A percentile compares a stretch with the other conserved stretches of the same genome.
Conservation (phyloP, 176 grass and related monocot genomes). For the Cocos nucifera region DNA sequence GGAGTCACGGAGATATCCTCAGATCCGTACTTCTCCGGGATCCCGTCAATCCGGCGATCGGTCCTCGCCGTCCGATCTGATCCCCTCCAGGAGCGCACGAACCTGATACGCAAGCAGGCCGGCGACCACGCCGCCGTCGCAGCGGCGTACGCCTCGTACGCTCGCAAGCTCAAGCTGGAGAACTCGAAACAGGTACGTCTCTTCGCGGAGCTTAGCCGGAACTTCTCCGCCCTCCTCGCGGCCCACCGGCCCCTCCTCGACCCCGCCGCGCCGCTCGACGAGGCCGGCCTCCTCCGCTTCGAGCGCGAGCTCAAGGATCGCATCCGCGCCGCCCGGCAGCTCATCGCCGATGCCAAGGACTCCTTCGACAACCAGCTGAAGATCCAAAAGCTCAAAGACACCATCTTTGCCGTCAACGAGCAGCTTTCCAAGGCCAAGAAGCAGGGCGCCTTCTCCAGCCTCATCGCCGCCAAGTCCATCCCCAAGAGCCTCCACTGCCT, state of each 20-base stretch:
- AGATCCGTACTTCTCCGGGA: no score
- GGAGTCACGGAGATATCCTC: background rate
- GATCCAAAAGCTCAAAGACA: constrained; percentile 95
- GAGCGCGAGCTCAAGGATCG: constrained; percentile 70
- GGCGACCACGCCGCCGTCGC: constrained; percentile 43
- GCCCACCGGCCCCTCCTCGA: constrained; percentile 1
- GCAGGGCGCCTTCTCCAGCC: constrained; percentile 80
- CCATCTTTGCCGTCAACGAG: constrained; percentile 89
- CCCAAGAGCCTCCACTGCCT: constrained; percentile 93
- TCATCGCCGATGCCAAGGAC: constrained; percentile 70
- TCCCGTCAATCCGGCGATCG: background rate
- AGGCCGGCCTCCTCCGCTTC: constrained; percentile 24
- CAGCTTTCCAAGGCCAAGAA: constrained; percentile 83
- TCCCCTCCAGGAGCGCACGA: constrained; percentile 32
- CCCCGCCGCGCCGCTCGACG: constrained; percentile 1
- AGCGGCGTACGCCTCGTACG: constrained; percentile 39
- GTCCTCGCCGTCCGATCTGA: constrained; percentile 28
- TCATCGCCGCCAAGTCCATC: constrained; percentile 98
- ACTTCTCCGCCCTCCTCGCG: constrained; percentile 65
- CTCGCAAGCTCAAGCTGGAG: constrained; percentile 64
- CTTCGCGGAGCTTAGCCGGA: constrained; percentile 64
- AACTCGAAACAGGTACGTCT: constrained; percentile 61
- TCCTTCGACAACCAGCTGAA: constrained; percentile 97
- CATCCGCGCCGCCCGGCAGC: constrained; percentile 66
- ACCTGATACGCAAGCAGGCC: constrained; percentile 73